Percentiles rank a stretch among this genome's conserved stretches.
Conservation (phyloP, 2,329 filamentous ascomycete genomes). For the Alternaria viburni region DNA sequence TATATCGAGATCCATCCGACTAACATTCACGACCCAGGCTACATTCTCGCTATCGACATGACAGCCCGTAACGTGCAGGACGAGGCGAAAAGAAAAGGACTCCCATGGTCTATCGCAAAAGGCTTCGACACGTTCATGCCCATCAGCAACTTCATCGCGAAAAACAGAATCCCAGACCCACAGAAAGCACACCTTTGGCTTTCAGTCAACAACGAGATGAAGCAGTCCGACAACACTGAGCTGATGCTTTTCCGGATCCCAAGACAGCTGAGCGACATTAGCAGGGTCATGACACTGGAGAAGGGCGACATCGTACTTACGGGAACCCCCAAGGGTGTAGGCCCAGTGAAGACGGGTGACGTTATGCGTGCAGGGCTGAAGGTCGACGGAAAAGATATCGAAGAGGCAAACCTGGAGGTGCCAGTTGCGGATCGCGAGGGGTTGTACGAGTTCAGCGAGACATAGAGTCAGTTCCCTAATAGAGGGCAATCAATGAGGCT, state of each 20-base stretch:
- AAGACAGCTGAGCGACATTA: conserved; percentile 86
- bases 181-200: conserved; percentile 88
- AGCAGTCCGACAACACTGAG: conserved; percentile 87
- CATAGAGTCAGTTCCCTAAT: conserved; percentile 36
- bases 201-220: conserved; percentile 77
- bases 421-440: conserved; percentile 79
- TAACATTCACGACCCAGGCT: conserved; percentile 60
- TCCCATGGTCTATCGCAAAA: conserved; percentile 96
- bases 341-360: conserved; percentile 82
- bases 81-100: conserved; percentile 94
- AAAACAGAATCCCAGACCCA: conserved; percentile 80
- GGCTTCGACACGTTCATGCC: conserved; percentile 98
- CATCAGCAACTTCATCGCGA: conserved; percentile 80
- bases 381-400: conserved; percentile 80
- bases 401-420: conserved; percentile 85
- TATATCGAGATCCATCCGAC: neutral
- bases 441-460: conserved; percentile 72
- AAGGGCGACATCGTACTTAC: conserved; percentile 92
- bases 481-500: neutral
- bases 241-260: conserved; percentile 95
- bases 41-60: conserved; percentile 94
- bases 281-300: conserved; percentile 91
- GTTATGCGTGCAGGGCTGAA: conserved; percentile 83
- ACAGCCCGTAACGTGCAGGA: conserved; percentile 95
- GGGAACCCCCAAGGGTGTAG: conserved; percentile 97